A percentile compares a stretch with the other conserved stretches of the same genome.
Conservation (phyloP, 2,329 filamentous ascomycete species). For the Coccinonectria pachysandricola region DNA sequence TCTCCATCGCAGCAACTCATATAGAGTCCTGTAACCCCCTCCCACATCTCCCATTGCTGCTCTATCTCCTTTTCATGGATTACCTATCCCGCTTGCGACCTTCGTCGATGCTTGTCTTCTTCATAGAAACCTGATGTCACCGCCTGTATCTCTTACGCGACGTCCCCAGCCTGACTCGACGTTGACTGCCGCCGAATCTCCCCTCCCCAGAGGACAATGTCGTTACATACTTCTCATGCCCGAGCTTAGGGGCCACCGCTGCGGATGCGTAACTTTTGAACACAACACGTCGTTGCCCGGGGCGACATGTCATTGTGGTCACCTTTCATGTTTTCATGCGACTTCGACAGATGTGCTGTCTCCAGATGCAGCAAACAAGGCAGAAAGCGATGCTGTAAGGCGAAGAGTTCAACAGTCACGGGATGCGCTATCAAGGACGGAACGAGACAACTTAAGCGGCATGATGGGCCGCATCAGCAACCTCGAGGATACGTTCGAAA, state of each 20-base stretch:
- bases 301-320: constrained; percentile 47
- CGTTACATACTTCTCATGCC: constrained; percentile 48
- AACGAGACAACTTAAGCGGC: constrained; percentile 28
- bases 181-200: constrained; percentile 29
- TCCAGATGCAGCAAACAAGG: too few relatives aligned
- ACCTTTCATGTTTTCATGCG: constrained; percentile 49
- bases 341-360: constrained; percentile 36
- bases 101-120: constrained; percentile 13
- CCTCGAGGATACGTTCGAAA: constrained; percentile 45
- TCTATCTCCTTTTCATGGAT: constrained; percentile 18
- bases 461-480: constrained; percentile 36
- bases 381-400: constrained; percentile 21
- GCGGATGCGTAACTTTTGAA: constrained; percentile 47
- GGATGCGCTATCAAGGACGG: too few relatives aligned
- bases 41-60: constrained; percentile 12
- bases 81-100: constrained; percentile 11
- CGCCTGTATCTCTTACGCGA: constrained; percentile 13
- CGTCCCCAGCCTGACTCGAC: constrained; percentile 16
- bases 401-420: too few relatives aligned
- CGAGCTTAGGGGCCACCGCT: constrained; percentile 47
- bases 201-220: constrained; percentile 47
- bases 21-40: too few relatives aligned
- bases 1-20: too few relatives aligned
- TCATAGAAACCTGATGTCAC: constrained; percentile 20
- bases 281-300: constrained; percentile 43